phyloP scores from a whole-genome alignment of 805 yeast species.

The Candida alai region DNA sequence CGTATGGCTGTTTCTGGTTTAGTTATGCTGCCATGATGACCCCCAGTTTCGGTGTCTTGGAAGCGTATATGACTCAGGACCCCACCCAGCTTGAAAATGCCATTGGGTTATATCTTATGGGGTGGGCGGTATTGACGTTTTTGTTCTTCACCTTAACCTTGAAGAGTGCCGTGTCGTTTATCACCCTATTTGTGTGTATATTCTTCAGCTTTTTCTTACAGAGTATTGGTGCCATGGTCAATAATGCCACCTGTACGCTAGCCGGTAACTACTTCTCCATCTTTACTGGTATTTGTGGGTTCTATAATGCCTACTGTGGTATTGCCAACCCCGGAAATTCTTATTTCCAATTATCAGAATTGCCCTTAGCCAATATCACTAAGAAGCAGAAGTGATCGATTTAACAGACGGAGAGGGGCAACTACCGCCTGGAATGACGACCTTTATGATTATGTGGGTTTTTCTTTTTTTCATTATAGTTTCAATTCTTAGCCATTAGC shows the following conservation, averaged over 20 bases:
- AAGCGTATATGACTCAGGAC: conserved; percentile 40
- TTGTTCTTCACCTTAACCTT: conserved; percentile 52
- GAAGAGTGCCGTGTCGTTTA: conserved; percentile 48
- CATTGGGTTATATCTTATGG: conserved; percentile 54
- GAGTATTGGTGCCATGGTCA: conserved; percentile 45
- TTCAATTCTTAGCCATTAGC: too few relatives aligned
- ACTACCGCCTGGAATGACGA: too few relatives aligned
- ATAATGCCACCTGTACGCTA: conserved; percentile 35
- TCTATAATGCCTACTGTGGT: conserved; percentile 62
- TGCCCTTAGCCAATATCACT: conserved; percentile 26
- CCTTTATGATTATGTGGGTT: too few relatives aligned
- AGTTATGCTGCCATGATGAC: conserved; percentile 46
- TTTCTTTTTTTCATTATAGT: too few relatives aligned
- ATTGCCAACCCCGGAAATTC: conserved; percentile 56
- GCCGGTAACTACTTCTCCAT: conserved; percentile 66
- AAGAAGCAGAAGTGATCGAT: not conserved
- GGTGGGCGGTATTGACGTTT: conserved; percentile 64
- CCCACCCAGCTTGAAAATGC: conserved; percentile 45
- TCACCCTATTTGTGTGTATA: conserved; percentile 49
- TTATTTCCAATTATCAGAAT: conserved; percentile 49
- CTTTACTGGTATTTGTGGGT: conserved; percentile 52
- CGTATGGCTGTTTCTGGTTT: conserved; percentile 56
- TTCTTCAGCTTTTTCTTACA: conserved; percentile 50
- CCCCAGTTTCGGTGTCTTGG: conserved; percentile 53
- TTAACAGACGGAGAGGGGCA: too few relatives aligned